phyloP scores from a whole-genome alignment of 1,284 basidiomycete genomes.

The Puccinia hordei region DNA sequence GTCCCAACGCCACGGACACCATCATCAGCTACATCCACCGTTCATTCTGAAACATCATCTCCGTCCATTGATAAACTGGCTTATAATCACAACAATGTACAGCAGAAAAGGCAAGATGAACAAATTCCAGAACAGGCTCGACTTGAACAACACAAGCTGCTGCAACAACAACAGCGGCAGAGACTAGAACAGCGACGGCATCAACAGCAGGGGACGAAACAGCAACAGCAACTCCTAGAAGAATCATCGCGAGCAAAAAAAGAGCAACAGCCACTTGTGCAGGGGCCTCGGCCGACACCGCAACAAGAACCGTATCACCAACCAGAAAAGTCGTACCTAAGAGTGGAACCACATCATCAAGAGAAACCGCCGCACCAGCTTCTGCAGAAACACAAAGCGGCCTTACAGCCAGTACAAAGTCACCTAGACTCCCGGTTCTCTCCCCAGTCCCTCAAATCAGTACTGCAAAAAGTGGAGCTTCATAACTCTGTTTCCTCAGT shows the following conservation, averaged over 20 bases:
- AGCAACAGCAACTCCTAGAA: background rate
- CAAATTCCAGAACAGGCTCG: background rate
- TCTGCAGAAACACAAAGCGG: background rate
- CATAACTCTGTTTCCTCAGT: background rate
- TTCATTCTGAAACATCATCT: background rate
- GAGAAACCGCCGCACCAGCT: background rate
- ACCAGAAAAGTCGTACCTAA: background rate
- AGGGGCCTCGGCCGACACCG: background rate
- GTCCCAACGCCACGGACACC: background rate
- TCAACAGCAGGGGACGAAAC: background rate
- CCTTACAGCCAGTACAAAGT: background rate
- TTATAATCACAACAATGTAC: background rate
- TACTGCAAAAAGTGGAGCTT: constrained; percentile 1
- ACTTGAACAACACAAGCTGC: background rate
- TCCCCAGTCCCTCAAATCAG: background rate
- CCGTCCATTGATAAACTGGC: background rate
- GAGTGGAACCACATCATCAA: background rate
- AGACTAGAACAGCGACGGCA: background rate
- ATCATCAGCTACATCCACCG: background rate
- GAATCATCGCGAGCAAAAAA: background rate
- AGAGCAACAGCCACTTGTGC: background rate
- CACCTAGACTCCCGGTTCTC: background rate
- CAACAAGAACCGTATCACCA: background rate
- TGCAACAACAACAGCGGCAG: background rate
- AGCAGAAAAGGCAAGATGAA: background rate